Conservation (phyloP, 371 early-diverging fungal species). For the Encephalitozoon intestinalis region DNA sequence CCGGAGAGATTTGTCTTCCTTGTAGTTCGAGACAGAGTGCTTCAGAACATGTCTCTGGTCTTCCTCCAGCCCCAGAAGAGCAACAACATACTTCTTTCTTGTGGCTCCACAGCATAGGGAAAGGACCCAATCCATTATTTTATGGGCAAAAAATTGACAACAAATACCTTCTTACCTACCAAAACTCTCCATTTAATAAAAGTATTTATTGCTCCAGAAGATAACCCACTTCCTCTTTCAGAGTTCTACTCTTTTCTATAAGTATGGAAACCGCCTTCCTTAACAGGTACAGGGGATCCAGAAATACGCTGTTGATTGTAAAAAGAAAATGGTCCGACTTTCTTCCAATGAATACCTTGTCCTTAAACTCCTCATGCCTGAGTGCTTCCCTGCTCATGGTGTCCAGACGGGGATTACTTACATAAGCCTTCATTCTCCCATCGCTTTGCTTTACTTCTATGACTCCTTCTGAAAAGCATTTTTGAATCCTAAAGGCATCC, state of each 20-base stretch:
- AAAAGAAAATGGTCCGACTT: conserved; percentile 86
- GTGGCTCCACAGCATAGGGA: not conserved
- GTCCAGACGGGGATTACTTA: conserved; percentile 81
- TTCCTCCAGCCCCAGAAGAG: conserved; percentile 8
- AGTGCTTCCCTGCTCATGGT: conserved; percentile 86
- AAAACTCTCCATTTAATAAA: not conserved
- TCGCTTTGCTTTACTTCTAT: conserved; percentile 69
- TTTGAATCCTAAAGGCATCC: conserved; percentile 72
- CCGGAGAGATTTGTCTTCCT: not conserved
- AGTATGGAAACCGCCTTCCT: conserved; percentile 38
- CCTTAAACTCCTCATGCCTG: conserved; percentile 78
- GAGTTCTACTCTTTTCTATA: conserved; percentile 10
- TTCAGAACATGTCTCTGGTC: conserved; percentile 8
- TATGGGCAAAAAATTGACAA: conserved; percentile 12
- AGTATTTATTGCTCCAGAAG: not conserved
- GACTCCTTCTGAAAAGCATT: conserved; percentile 81
- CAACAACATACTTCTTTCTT: conserved; percentile 6
- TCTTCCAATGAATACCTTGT: conserved; percentile 75
- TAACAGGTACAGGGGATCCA: conserved; percentile 45
- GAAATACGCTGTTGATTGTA: conserved; percentile 44
- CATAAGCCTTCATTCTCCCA: conserved; percentile 65
- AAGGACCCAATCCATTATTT: not conserved
- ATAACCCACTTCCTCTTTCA: conserved; percentile 31
- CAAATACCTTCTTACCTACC: not conserved
- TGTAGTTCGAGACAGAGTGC: not conserved